Percentiles rank a stretch among this genome's conserved stretches.
These are phyloP conservation scores for Talaromyces liani DNA, from an alignment of 495 filamentous ascomycete species.

Conservation along the genomic window DNA sequence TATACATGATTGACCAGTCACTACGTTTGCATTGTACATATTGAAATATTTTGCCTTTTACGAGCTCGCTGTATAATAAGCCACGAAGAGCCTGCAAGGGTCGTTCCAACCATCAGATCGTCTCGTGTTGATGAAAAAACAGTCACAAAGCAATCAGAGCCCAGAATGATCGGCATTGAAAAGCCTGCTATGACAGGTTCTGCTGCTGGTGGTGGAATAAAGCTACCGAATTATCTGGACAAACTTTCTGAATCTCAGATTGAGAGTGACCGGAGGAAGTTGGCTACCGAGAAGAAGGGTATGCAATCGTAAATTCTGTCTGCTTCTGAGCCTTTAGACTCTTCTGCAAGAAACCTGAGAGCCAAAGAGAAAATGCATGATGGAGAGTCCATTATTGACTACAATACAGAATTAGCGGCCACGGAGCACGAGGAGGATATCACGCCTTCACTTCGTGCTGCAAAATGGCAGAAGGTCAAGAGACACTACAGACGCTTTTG, in stretches of 20 bases:
- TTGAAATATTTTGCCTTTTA: too few species aligned
- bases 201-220: not conserved
- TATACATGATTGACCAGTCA: too few species aligned
- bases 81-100: not conserved
- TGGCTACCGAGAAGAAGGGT: slow-evolving; percentile 1
- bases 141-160: not conserved
- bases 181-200: not conserved
- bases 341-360: not conserved
- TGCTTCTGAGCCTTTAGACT: not conserved
- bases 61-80: not conserved
- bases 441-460: not conserved
- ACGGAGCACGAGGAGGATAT: not conserved
- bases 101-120: not conserved
- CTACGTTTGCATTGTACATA: too few species aligned
- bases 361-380: too few species aligned
- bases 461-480: slow-evolving; percentile 7
- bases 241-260: slow-evolving; percentile 4
- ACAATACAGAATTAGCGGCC: not conserved
- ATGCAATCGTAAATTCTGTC: not conserved
- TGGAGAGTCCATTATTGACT: not conserved
- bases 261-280: not conserved
- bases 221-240: not conserved
- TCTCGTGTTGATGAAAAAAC: not conserved
- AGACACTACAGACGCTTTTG: slow-evolving; percentile 33
- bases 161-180: not conserved